Conservation (phyloP, 805 yeast species). For the Candida ovalis region DNA sequence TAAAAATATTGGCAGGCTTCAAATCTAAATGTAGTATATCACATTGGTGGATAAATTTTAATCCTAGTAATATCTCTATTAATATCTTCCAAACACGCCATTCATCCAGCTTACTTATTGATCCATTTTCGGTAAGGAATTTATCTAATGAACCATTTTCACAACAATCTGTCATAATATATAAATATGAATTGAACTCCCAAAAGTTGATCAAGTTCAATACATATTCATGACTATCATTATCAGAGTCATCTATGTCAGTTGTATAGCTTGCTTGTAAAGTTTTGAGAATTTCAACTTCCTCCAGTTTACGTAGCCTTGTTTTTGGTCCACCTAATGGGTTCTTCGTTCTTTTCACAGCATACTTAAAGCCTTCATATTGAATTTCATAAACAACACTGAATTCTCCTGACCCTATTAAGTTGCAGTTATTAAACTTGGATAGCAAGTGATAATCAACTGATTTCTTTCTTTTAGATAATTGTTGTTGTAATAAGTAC, state of each 20-base stretch:
- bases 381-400: slow-evolving; percentile 82
- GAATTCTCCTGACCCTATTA: slow-evolving; percentile 85
- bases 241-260: slow-evolving; percentile 19
- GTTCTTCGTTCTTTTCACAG: slow-evolving; percentile 81
- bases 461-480: slow-evolving; percentile 11
- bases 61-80: slow-evolving; percentile 75
- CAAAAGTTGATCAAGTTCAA: slow-evolving; percentile 80
- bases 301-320: slow-evolving; percentile 61
- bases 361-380: slow-evolving; percentile 65
- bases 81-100: slow-evolving; percentile 98
- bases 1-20: slow-evolving; percentile 92
- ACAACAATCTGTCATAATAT: slow-evolving; percentile 92
- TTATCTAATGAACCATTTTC: slow-evolving; percentile 85
- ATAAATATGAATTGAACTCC: slow-evolving; percentile 72
- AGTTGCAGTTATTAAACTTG: slow-evolving; percentile 60
- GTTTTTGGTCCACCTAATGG: slow-evolving; percentile 57
- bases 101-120: slow-evolving; percentile 79
- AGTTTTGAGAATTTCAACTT: slow-evolving; percentile 62
- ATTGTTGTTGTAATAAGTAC: slow-evolving; percentile 4
- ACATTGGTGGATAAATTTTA: slow-evolving; percentile 74
- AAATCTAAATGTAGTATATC: slow-evolving; percentile 81
- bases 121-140: slow-evolving; percentile 74
- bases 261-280: slow-evolving; percentile 36
- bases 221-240: slow-evolving; percentile 66
- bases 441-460: slow-evolving; percentile 43